Evolutionary conservation across 306 rosid genomes (phyloP).

Genomic region (Sicyos baderoa): DNA sequence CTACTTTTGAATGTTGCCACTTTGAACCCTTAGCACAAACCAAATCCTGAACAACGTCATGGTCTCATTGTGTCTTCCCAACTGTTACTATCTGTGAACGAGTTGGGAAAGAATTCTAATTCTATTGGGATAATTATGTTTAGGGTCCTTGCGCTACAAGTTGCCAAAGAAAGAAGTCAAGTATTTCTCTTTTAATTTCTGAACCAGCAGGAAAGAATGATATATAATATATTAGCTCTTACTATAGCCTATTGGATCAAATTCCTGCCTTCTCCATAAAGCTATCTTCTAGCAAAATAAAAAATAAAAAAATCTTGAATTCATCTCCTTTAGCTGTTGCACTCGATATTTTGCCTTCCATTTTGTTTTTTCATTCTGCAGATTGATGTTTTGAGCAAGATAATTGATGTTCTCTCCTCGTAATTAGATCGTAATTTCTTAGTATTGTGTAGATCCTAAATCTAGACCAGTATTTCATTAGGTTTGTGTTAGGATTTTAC

Average conservation of each 20-base stretch:
- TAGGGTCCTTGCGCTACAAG: neutral
- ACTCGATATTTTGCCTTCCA: neutral
- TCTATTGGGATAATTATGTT: neutral
- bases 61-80: neutral
- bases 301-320: neutral
- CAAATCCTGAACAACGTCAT: too few species aligned
- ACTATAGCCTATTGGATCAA: neutral
- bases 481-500: neutral
- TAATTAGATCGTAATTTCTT: neutral
- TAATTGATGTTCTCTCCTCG: neutral
- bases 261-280: neutral
- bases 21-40: neutral
- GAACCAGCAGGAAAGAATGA: neutral
- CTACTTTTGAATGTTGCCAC: neutral
- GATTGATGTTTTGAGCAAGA: neutral
- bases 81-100: neutral
- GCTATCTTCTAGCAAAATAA: neutral
- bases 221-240: neutral
- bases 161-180: neutral
- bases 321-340: neutral
- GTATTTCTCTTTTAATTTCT: slow-evolving; percentile 1
- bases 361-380: neutral
- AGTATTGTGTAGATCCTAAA: too few species aligned
- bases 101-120: neutral
- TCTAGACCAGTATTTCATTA: too few species aligned